Percentiles rank a stretch among this genome's conserved stretches.
These are phyloP conservation scores for Pythium folliculosum DNA, from an alignment of 352 stramenopile species.

Conservation along the genomic window DNA sequence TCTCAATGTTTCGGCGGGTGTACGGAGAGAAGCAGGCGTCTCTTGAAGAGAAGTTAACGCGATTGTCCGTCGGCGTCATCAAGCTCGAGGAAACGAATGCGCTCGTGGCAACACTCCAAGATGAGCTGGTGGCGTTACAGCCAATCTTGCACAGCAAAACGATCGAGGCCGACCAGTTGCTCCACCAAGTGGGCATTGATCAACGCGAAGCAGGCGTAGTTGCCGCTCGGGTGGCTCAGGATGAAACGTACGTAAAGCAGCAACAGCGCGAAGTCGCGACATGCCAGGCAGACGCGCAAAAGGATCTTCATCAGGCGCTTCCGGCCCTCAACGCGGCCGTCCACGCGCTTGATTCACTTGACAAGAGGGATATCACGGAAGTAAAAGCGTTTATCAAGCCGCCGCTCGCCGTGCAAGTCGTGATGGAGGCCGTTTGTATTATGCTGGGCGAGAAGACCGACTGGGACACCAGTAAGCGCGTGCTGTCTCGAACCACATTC, in stretches of 20 bases:
- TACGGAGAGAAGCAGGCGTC: slow-evolving; percentile 52
- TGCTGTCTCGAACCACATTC: slow-evolving; percentile 72
- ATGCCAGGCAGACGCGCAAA: slow-evolving; percentile 73
- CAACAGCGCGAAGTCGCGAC: slow-evolving; percentile 61
- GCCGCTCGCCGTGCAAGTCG: slow-evolving; percentile 76
- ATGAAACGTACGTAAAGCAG: slow-evolving; percentile 66
- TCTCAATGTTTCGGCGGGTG: slow-evolving; percentile 84
- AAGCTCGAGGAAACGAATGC: slow-evolving; percentile 77
- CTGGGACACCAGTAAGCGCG: slow-evolving; percentile 83
- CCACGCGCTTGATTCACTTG: slow-evolving; percentile 72
- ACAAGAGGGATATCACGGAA: slow-evolving; percentile 88
- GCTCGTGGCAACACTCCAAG: slow-evolving; percentile 57
- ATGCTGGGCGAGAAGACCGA: slow-evolving; percentile 85
- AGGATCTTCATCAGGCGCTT: slow-evolving; percentile 70
- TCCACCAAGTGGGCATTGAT: slow-evolving; percentile 62
- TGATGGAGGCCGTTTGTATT: slow-evolving; percentile 89
- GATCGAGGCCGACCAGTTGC: slow-evolving; percentile 60
- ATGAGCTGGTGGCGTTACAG: slow-evolving; percentile 86
- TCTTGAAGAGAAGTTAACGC: slow-evolving; percentile 51
- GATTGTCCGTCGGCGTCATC: slow-evolving; percentile 61
- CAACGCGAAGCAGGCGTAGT: slow-evolving; percentile 54
- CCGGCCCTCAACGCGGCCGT: slow-evolving; percentile 78
- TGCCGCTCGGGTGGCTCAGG: slow-evolving; percentile 49
- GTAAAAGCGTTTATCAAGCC: slow-evolving; percentile 88
- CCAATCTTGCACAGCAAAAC: slow-evolving; percentile 66